Evolutionary conservation across 2,329 filamentous ascomycete genomes (phyloP).

Genomic region (Penicillium decumbens): DNA sequence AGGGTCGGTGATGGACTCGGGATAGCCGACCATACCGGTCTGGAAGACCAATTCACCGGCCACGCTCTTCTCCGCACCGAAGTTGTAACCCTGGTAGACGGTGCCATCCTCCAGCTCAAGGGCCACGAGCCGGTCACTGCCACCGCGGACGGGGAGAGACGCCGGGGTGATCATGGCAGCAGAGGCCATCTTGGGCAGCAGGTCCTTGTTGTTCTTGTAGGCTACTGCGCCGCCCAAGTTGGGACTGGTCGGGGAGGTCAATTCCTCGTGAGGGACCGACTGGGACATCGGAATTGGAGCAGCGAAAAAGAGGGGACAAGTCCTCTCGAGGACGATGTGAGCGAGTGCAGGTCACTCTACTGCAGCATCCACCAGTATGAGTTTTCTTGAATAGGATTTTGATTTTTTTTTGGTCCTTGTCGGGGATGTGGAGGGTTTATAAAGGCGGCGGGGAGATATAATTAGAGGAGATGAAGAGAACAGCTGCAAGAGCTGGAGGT

Average conservation of each 20-base stretch:
- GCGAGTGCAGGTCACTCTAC: slow-evolving; percentile 31
- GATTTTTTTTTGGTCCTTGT: slow-evolving; percentile 1
- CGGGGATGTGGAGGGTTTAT: not conserved
- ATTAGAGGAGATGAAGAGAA: slow-evolving; percentile 2
- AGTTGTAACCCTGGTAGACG: slow-evolving; percentile 90
- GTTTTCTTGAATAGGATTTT: not conserved
- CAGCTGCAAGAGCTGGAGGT: slow-evolving; percentile 22
- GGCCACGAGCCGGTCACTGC: slow-evolving; percentile 62
- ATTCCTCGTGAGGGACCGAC: slow-evolving; percentile 27
- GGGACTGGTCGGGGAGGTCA: slow-evolving; percentile 37
- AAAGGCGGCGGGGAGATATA: slow-evolving; percentile 3
- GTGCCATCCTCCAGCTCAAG: slow-evolving; percentile 91
- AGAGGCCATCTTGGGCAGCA: slow-evolving; percentile 29
- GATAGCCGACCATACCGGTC: slow-evolving; percentile 98
- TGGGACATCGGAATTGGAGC: slow-evolving; percentile 29
- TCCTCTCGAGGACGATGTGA: slow-evolving; percentile 38
- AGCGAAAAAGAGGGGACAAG: slow-evolving; percentile 24
- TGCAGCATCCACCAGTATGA: slow-evolving; percentile 34
- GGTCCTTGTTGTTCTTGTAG: slow-evolving; percentile 32
- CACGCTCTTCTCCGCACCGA: slow-evolving; percentile 89
- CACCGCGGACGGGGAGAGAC: slow-evolving; percentile 54
- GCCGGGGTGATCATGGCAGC: slow-evolving; percentile 52
- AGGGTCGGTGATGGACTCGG: slow-evolving; percentile 85
- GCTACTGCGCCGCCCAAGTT: slow-evolving; percentile 40
- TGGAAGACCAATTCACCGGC: slow-evolving; percentile 98